Evolutionary conservation across 352 stramenopile genomes (phyloP).

Genomic region (Phytopythium aichiense): DNA sequence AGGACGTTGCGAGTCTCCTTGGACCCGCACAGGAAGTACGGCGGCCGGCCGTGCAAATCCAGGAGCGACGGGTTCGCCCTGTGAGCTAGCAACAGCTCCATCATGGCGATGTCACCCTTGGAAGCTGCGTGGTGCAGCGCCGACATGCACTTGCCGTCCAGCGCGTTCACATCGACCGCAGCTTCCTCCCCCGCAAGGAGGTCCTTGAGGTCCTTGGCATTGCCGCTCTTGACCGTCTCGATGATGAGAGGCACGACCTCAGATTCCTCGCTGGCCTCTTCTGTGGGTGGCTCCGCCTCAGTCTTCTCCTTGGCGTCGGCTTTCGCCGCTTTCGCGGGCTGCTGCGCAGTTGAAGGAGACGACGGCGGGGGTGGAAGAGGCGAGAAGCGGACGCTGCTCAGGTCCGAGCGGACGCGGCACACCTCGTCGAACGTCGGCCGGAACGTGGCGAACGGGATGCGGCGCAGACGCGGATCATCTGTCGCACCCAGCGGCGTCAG

Average conservation of each 20-base stretch:
- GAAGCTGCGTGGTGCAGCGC: conserved; percentile 67
- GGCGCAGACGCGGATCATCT: conserved; percentile 61
- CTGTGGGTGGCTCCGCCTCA: neutral
- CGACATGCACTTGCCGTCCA: conserved; percentile 71
- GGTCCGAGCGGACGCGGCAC: conserved; percentile 65
- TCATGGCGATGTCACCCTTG: conserved; percentile 36
- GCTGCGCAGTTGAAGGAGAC: conserved; percentile 2
- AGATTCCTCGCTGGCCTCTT: conserved; percentile 14
- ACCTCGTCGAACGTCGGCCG: conserved; percentile 86
- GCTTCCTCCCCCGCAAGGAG: conserved; percentile 24
- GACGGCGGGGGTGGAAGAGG: conserved; percentile 29
- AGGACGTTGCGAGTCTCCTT: conserved; percentile 92
- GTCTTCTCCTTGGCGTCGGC: conserved; percentile 8
- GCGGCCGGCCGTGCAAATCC: conserved; percentile 72
- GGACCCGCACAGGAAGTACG: conserved; percentile 87
- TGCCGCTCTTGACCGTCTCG: conserved; percentile 30
- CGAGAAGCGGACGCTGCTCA: conserved; percentile 61
- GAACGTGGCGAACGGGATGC: conserved; percentile 82
- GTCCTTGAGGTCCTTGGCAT: conserved; percentile 32
- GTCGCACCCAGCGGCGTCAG: conserved; percentile 6
- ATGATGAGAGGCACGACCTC: conserved; percentile 28
- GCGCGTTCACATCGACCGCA: conserved; percentile 41
- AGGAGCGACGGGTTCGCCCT: conserved; percentile 82
- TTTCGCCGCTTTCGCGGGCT: conserved; percentile 1
- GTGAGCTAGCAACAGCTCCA: conserved; percentile 72